Evolutionary conservation across 2,329 filamentous ascomycete species (phyloP).

Genomic region (Gremmenia infestans): DNA sequence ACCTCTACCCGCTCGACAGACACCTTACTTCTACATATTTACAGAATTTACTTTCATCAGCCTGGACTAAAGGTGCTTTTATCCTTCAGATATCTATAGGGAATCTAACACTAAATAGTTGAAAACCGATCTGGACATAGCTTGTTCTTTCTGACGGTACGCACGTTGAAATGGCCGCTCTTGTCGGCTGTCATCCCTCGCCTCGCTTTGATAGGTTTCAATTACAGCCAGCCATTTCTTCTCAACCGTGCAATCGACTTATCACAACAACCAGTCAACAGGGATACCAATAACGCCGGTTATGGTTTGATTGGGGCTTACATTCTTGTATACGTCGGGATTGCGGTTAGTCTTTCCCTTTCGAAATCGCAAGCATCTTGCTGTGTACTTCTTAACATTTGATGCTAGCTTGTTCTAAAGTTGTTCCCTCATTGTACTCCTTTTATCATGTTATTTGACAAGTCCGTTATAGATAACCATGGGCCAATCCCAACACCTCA

Average conservation of each 20-base stretch:
- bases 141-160: conserved; percentile 1
- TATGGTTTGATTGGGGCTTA: conserved; percentile 13
- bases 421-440: too few species aligned
- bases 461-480: neutral
- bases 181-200: conserved; percentile 13
- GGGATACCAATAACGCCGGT: neutral
- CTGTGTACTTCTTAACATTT: neutral
- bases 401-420: too few species aligned
- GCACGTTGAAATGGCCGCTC: conserved; percentile 5
- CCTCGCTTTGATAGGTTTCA: conserved; percentile 14
- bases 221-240: conserved; percentile 10
- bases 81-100: neutral
- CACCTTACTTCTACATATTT: neutral
- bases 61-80: conserved; percentile 5
- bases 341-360: conserved; percentile 3
- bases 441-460: too few species aligned
- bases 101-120: neutral
- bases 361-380: neutral
- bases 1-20: conserved; percentile 20
- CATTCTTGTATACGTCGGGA: conserved; percentile 10
- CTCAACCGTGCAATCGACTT: conserved; percentile 8
- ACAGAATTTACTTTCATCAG: neutral
- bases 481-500: conserved; percentile 18
- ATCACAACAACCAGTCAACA: neutral
- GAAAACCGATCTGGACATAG: neutral